A percentile compares a stretch with the other conserved stretches of the same genome.
Evolutionary conservation across 2,329 filamentous ascomycete genomes (phyloP).

Genomic region (Claviceps sp.): DNA sequence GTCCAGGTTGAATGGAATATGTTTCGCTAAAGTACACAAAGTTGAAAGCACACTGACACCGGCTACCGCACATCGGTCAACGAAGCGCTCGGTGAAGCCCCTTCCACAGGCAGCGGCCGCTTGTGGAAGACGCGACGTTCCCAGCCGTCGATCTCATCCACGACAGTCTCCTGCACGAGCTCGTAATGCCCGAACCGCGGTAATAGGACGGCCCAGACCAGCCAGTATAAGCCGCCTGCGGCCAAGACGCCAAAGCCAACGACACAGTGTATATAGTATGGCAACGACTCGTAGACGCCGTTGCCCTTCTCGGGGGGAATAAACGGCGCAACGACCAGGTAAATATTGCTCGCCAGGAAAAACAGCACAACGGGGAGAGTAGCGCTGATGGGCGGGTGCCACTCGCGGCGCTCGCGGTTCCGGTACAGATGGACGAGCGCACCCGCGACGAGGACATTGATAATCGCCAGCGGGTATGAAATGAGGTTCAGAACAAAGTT

Average conservation of each 20-base stretch:
- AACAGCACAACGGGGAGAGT: slow-evolving; percentile 41
- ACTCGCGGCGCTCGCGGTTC: slow-evolving; percentile 32
- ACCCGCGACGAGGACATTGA: slow-evolving; percentile 40
- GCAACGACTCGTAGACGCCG: slow-evolving; percentile 38
- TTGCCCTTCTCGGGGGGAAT: slow-evolving; percentile 37
- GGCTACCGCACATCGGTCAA: neutral
- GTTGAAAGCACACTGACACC: neutral
- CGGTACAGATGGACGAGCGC: slow-evolving; percentile 41
- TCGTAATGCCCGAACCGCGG: slow-evolving; percentile 40
- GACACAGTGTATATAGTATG: slow-evolving; percentile 45
- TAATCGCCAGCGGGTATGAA: slow-evolving; percentile 47
- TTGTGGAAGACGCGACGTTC: slow-evolving; percentile 40
- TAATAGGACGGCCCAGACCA: slow-evolving; percentile 39
- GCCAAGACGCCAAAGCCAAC: slow-evolving; percentile 42
- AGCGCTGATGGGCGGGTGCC: slow-evolving; percentile 42
- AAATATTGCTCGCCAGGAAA: slow-evolving; percentile 48
- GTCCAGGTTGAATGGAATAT: too few relatives aligned
- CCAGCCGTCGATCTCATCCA: slow-evolving; percentile 50
- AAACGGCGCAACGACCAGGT: slow-evolving; percentile 47
- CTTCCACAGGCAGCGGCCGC: slow-evolving; percentile 18
- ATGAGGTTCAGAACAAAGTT: slow-evolving; percentile 51
- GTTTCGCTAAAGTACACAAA: too few relatives aligned
- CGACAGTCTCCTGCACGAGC: slow-evolving; percentile 38
- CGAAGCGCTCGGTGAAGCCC: neutral
- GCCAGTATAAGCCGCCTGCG: slow-evolving; percentile 41